Percentiles rank a stretch among this genome's conserved stretches.
These are phyloP conservation scores for Cucurbita maxima DNA, from an alignment of 306 rosid species.

Conservation along the genomic window DNA sequence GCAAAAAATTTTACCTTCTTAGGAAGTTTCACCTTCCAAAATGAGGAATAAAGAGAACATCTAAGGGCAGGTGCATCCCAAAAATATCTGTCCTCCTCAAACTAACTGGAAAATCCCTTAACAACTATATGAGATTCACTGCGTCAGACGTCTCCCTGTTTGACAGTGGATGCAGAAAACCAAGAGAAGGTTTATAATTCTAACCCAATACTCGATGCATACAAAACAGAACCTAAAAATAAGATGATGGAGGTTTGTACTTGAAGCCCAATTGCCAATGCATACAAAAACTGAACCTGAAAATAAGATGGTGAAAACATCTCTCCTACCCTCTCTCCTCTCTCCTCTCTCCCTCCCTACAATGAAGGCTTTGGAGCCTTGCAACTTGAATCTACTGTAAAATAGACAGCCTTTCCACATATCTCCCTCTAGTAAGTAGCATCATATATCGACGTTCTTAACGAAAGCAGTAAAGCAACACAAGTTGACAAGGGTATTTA, in stretches of 20 bases:
- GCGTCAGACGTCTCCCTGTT: too few species aligned
- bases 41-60: neutral
- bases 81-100: neutral
- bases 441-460: neutral
- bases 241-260: neutral
- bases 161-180: too few species aligned
- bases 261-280: slow-evolving; percentile 39
- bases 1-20: neutral
- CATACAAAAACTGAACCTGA: slow-evolving; percentile 80
- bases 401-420: neutral
- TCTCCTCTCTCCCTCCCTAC: too few species aligned
- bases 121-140: too few species aligned
- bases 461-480: neutral
- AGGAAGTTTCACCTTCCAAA: neutral
- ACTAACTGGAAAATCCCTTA: too few species aligned
- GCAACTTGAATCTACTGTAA: neutral
- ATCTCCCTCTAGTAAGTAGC: neutral
- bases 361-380: neutral
- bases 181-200: too few species aligned
- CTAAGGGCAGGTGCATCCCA: too few species aligned
- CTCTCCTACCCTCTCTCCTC: too few species aligned
- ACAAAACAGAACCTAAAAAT: too few species aligned
- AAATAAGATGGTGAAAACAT: neutral
- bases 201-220: too few species aligned
- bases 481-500: neutral